Conservation (phyloP, 2,329 filamentous ascomycete species). For the Aspergillus eucalypticola region DNA sequence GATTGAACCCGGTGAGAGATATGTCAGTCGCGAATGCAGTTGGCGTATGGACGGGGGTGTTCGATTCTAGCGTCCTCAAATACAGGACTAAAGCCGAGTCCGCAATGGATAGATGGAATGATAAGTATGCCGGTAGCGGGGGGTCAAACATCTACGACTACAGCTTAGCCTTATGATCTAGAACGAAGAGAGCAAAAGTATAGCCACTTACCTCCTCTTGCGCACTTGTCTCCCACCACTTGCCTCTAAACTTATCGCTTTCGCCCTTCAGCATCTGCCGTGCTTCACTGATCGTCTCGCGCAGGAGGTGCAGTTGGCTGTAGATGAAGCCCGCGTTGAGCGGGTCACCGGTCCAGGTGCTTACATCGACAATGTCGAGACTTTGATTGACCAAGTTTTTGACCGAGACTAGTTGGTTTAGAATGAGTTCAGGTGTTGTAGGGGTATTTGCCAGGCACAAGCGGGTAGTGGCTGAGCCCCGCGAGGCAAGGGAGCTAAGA, state of each 20-base stretch:
- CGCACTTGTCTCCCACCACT: slow-evolving; percentile 58
- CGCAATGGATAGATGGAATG: slow-evolving; percentile 68
- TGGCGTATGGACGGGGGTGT: slow-evolving; percentile 56
- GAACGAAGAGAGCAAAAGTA: background rate
- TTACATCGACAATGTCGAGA: slow-evolving; percentile 79
- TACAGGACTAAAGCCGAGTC: slow-evolving; percentile 70
- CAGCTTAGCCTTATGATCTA: background rate
- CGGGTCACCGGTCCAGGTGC: slow-evolving; percentile 69
- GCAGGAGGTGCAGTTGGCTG: slow-evolving; percentile 59
- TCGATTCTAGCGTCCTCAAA: slow-evolving; percentile 69
- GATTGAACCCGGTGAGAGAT: slow-evolving; percentile 56
- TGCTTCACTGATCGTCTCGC: slow-evolving; percentile 64
- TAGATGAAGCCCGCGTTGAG: slow-evolving; percentile 59
- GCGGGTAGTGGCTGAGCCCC: slow-evolving; percentile 53
- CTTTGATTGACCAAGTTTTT: slow-evolving; percentile 78
- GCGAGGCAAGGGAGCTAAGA: slow-evolving; percentile 56
- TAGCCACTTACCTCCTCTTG: slow-evolving; percentile 57
- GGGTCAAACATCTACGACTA: slow-evolving; percentile 57
- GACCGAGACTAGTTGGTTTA: slow-evolving; percentile 70
- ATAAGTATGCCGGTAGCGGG: slow-evolving; percentile 66
- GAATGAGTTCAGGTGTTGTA: slow-evolving; percentile 58
- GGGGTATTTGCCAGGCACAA: slow-evolving; percentile 55
- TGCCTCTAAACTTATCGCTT: slow-evolving; percentile 49
- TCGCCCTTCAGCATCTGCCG: slow-evolving; percentile 59
- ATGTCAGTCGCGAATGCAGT: slow-evolving; percentile 72